These are phyloP conservation scores for Pseudonitzschia multistriata DNA, from an alignment of 108 stramenopile species.

Conservation along the genomic window DNA sequence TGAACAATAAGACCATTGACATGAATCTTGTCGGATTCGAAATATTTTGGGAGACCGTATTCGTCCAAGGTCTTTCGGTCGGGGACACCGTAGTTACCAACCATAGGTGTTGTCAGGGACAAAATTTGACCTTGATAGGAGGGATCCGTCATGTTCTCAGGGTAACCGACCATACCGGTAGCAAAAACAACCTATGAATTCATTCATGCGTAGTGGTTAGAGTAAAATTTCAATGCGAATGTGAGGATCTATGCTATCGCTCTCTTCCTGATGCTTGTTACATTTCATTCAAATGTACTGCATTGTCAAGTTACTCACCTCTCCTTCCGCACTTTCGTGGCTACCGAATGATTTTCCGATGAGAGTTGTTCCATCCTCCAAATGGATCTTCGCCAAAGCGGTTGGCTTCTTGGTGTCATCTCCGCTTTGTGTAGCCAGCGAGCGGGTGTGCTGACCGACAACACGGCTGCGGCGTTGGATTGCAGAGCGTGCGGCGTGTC, in stretches of 20 bases:
- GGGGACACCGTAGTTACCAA: conserved; percentile 99
- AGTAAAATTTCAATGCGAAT: neutral
- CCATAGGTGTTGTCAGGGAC: conserved; percentile 93
- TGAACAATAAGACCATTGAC: conserved; percentile 91
- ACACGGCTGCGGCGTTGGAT: neutral
- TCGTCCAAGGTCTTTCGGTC: conserved; percentile 78
- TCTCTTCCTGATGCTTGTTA: neutral
- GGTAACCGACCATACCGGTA: conserved; percentile 99
- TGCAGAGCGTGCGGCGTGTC: conserved; percentile 12
- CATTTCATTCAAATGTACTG: neutral
- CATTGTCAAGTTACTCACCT: conserved; percentile 49
- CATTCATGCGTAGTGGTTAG: conserved; percentile 7
- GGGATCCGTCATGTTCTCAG: conserved; percentile 97
- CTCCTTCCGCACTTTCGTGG: conserved; percentile 78
- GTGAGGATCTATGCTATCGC: neutral
- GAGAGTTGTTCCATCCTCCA: conserved; percentile 82
- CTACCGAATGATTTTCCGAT: conserved; percentile 71
- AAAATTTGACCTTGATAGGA: conserved; percentile 96
- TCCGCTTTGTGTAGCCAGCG: conserved; percentile 54
- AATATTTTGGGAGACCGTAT: conserved; percentile 84
- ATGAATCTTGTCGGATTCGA: conserved; percentile 94
- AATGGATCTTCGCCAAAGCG: conserved; percentile 71
- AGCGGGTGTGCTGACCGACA: neutral
- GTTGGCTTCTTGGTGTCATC: conserved; percentile 67
- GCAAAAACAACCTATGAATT: conserved; percentile 98